phyloP scores from a whole-genome alignment of 805 yeast genomes.

The Debaryomyces castellii region DNA sequence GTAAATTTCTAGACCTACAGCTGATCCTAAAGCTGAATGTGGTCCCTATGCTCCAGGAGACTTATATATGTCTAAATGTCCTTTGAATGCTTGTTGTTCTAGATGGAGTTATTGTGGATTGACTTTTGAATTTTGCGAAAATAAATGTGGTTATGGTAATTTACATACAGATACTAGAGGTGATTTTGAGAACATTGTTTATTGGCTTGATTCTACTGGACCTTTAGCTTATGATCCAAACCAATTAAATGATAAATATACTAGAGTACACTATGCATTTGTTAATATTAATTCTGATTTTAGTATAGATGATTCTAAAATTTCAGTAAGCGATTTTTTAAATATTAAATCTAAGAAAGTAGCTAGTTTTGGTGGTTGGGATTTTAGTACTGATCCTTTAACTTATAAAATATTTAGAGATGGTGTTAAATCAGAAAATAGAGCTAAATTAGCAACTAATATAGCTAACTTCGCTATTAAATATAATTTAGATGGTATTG shows the following conservation, averaged over 20 bases:
- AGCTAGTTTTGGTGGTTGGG: constrained; percentile 17
- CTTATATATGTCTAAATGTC: constrained; percentile 12
- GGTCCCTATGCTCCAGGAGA: constrained; percentile 19
- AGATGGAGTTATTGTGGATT: constrained; percentile 12
- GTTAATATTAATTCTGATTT: constrained; percentile 11
- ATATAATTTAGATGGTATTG: constrained; percentile 16
- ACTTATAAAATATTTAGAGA: constrained; percentile 12
- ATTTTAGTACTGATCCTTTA: constrained; percentile 12
- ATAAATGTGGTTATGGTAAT: constrained; percentile 15
- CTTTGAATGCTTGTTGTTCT: constrained; percentile 19
- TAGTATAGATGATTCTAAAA: too few relatives aligned
- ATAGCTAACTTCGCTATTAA: constrained; percentile 10
- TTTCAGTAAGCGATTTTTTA: constrained; percentile 9
- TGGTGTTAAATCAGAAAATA: constrained; percentile 9
- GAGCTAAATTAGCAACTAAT: constrained; percentile 13
- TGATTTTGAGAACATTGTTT: constrained; percentile 12
- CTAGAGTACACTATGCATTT: constrained; percentile 16
- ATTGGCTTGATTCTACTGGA: constrained; percentile 14
- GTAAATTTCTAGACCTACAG: constrained; percentile 16
- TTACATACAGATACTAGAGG: constrained; percentile 11
- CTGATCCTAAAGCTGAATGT: constrained; percentile 15
- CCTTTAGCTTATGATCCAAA: constrained; percentile 10
- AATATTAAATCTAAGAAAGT: constrained; percentile 12
- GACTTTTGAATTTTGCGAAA: constrained; percentile 13
- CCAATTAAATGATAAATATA: constrained; percentile 5